These are phyloP conservation scores for Boletus rubroflammeus DNA, from an alignment of 768 basidiomycete species.

Conservation along the genomic window DNA sequence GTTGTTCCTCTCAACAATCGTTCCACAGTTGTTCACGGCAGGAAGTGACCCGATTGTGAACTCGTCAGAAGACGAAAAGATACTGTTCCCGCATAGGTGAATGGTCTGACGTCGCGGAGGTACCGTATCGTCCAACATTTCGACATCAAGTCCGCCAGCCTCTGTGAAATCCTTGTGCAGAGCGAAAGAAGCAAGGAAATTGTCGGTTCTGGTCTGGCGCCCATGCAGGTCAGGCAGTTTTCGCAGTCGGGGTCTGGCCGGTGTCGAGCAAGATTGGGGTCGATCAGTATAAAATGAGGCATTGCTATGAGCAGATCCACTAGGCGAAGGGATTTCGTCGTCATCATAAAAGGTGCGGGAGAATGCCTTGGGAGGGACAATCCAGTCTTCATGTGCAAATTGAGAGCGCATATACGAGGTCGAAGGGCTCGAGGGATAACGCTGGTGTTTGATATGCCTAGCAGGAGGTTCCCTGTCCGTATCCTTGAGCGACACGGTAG, in stretches of 20 bases:
- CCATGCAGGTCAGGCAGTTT: neutral
- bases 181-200: neutral
- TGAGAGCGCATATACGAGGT: conserved; percentile 28
- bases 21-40: neutral
- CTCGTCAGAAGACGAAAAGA: conserved; percentile 30
- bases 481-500: conserved; percentile 18
- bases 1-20: neutral
- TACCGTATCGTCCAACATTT: conserved; percentile 19
- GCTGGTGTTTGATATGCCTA: conserved; percentile 17
- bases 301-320: conserved; percentile 1
- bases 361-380: conserved; percentile 9
- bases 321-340: neutral
- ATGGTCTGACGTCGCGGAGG: conserved; percentile 8
- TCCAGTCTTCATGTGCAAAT: conserved; percentile 11
- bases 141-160: conserved; percentile 5
- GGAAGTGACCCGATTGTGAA: conserved; percentile 19
- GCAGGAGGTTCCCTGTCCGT: conserved; percentile 3
- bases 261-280: conserved; percentile 29
- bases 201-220: neutral
- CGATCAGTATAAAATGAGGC: conserved; percentile 17
- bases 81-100: conserved; percentile 26
- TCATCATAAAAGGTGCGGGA: neutral
- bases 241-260: conserved; percentile 7
- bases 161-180: neutral
- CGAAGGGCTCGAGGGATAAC: conserved; percentile 21